Conservation (phyloP, 768 basidiomycete genomes). For the Artomyces pyxidatus region DNA sequence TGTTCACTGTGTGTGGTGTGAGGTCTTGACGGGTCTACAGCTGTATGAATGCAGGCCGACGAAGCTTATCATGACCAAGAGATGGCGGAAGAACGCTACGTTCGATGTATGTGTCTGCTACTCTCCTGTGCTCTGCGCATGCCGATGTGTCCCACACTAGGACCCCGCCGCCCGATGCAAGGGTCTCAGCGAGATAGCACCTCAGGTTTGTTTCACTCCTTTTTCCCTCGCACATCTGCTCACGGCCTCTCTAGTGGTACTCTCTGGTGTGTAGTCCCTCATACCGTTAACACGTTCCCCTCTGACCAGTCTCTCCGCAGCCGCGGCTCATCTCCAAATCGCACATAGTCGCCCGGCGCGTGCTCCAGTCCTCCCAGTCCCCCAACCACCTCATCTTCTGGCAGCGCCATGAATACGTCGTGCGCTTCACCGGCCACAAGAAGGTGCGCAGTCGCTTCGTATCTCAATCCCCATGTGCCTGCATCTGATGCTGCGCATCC, state of each 20-base stretch:
- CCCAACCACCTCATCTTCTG: conserved; percentile 56
- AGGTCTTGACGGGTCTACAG: conserved; percentile 7
- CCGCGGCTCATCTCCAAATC: conserved; percentile 47
- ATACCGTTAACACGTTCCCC: neutral
- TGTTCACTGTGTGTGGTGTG: neutral
- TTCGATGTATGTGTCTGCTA: conserved; percentile 56
- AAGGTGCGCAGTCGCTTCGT: conserved; percentile 30
- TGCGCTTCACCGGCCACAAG: conserved; percentile 41
- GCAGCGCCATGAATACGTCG: conserved; percentile 54
- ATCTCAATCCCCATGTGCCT: neutral
- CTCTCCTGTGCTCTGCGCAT: too few species aligned
- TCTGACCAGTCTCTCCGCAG: conserved; percentile 24
- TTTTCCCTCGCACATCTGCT: neutral
- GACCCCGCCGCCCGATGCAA: conserved; percentile 12
- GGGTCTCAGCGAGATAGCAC: conserved; percentile 16
- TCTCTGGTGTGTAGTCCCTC: conserved; percentile 32
- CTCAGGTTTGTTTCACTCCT: conserved; percentile 13
- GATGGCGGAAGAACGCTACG: conserved; percentile 45
- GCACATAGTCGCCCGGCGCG: conserved; percentile 39
- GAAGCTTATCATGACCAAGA: conserved; percentile 40
- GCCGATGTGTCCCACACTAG: too few species aligned
- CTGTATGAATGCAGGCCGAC: conserved; percentile 50
- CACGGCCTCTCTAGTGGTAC: conserved; percentile 35
- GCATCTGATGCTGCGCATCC: neutral
- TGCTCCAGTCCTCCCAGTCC: conserved; percentile 48